Base-by-base conservation (phyloP, 2,329 filamentous ascomycete species). In the Xylariaceae sp. region DNA sequence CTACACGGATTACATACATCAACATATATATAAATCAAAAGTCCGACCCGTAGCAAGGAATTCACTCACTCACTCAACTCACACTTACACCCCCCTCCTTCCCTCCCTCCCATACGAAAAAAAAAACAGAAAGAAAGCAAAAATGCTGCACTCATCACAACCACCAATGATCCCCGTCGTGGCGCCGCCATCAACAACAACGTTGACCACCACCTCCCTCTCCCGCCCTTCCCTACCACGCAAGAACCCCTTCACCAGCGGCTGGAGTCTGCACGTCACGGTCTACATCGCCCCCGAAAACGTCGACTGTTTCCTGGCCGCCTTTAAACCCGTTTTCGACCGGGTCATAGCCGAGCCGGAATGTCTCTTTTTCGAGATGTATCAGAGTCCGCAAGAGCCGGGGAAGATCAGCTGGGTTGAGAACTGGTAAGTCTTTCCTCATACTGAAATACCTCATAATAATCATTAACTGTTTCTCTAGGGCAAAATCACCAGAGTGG, bases 311-410 rank as follows among this genome's bases (percentile, higher is more conserved):
- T 70, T 71, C 63, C 47, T 69, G 13, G 65, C 59, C 35, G 65
- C 61, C 44, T 73, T 77, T 57, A 74, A 75, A 35, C 69, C 72
- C 1, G 69, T 70, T 30, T 78, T 76, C 59, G 73, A 78, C 47
- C 64, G 64, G n/a, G 73, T 78, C 4, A 66, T 71, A 6, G 72
- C 70, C 2, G 77, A 80, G 66, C 74, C 76, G 1, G 75, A 78
- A 57, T 76, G 73, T 62, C 69, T 72, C 1, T 79, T 76, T 67
- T 79, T 80, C 63, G 73, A 79, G 62, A 66, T 78, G 23, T 77
- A 74, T 48, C 70, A 70, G 59, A 67, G 66, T 58, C 64, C 66
- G 0, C 70, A 74, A 15, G 69, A 75, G 13, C 74, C 74, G 1
- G 75, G 75, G 2, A 70, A 69, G 35, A 58, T 77, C 7, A 70